Evolutionary conservation across 2,329 filamentous ascomycete genomes (phyloP).

Genomic region (Clarireedia homoeocarpa): DNA sequence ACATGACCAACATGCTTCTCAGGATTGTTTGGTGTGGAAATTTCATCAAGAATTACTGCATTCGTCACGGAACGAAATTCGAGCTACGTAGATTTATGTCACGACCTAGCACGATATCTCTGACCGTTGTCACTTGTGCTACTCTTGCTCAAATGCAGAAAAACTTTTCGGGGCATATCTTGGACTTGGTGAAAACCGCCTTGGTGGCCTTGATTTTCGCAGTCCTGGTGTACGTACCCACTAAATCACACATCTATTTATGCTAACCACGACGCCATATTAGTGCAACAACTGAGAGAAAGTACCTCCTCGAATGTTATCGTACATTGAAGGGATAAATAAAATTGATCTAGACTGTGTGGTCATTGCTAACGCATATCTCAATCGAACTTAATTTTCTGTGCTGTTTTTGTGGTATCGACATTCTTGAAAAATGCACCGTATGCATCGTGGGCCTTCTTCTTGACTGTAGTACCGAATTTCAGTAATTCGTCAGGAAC

Average conservation of each 20-base stretch:
- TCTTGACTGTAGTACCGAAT: constrained; percentile 97
- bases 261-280: constrained; percentile 9
- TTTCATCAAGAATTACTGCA: constrained; percentile 65
- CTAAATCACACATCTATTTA: background rate
- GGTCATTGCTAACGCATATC: background rate
- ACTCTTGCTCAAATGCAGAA: constrained; percentile 31
- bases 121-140: constrained; percentile 38
- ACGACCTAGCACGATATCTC: constrained; percentile 34
- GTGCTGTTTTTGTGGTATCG: constrained; percentile 73
- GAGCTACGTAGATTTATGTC: constrained; percentile 37
- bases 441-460: constrained; percentile 93
- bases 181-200: constrained; percentile 38
- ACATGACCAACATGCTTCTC: constrained; percentile 81
- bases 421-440: constrained; percentile 93
- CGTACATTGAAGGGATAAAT: constrained; percentile 34
- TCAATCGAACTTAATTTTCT: constrained; percentile 84
- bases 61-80: constrained; percentile 36
- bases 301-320: constrained; percentile 45
- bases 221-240: constrained; percentile 48
- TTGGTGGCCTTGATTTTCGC: constrained; percentile 44
- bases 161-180: constrained; percentile 22
- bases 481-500: constrained; percentile 88
- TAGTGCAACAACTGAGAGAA: constrained; percentile 47
- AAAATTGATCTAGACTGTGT: no score
- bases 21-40: constrained; percentile 71